These are phyloP conservation scores for Glaciozyma antarctica DNA, from an alignment of 768 basidiomycete genomes.

Conservation along the genomic window DNA sequence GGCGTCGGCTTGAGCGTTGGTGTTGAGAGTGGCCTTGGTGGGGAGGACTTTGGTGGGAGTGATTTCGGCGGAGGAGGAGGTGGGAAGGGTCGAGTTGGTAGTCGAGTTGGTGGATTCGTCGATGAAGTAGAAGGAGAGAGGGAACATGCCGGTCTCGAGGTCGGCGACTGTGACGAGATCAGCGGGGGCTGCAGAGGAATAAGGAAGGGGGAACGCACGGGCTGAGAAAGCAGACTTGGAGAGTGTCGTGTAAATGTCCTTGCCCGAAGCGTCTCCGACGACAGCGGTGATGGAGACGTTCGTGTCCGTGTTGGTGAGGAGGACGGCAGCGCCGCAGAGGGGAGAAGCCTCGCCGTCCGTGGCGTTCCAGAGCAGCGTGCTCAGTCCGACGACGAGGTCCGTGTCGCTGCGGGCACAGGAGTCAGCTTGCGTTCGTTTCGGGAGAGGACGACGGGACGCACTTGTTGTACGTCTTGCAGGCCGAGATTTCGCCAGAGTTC, in stretches of 20 bases:
- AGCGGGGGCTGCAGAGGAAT: too few species aligned
- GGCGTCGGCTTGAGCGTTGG: neutral
- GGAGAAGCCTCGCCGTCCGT: conserved; percentile 6
- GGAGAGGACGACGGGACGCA: neutral
- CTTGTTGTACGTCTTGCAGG: neutral
- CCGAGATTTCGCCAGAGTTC: neutral
- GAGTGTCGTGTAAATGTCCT: conserved; percentile 26
- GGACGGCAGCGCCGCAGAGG: conserved; percentile 15
- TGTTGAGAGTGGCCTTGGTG: neutral
- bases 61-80: too few species aligned
- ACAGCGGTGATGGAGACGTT: conserved; percentile 3
- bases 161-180: neutral
- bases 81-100: neutral
- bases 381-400: conserved; percentile 21
- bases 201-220: neutral
- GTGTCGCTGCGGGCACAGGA: conserved; percentile 12
- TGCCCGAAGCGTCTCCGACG: conserved; percentile 20
- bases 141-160: conserved; percentile 17
- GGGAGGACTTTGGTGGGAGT: neutral
- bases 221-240: conserved; percentile 20
- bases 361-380: conserved; percentile 10
- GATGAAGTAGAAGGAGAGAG: conserved; percentile 18
- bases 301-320: conserved; percentile 17
- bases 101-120: conserved; percentile 1
- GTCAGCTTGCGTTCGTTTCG: neutral